Evolutionary conservation across 73 alveolate species (phyloP).

Genomic region (Paramecium sonneborni): DNA sequence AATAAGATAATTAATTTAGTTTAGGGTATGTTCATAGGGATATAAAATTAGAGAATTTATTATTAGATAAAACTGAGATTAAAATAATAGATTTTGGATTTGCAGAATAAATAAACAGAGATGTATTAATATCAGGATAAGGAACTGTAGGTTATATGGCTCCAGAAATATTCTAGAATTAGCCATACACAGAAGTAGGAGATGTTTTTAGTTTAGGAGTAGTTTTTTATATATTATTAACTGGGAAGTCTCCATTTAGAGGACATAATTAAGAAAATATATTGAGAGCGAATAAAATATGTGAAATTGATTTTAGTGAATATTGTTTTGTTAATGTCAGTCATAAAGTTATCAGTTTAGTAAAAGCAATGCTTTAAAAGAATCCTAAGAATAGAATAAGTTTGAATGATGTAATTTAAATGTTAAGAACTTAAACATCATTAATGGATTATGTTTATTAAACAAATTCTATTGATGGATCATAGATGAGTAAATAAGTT

Average conservation of each 20-base stretch:
- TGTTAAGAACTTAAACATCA: neutral
- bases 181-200: conserved; percentile 71
- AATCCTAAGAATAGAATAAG: neutral
- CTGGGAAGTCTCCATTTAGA: conserved; percentile 64
- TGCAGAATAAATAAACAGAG: conserved; percentile 53
- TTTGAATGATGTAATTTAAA: neutral
- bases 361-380: neutral
- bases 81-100: conserved; percentile 85
- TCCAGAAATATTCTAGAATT: conserved; percentile 75
- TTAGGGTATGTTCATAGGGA: conserved; percentile 64
- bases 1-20: neutral
- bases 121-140: neutral
- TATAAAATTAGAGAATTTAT: conserved; percentile 59
- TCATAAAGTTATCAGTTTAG: neutral
- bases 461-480: neutral
- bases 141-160: conserved; percentile 81
- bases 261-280: conserved; percentile 30
- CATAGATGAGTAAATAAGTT: neutral
- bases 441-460: neutral
- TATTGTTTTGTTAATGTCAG: neutral
- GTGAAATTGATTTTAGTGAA: conserved; percentile 42
- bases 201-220: conserved; percentile 82
- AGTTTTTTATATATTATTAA: conserved; percentile 60
- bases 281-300: conserved; percentile 7
- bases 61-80: conserved; percentile 64